Conservation (phyloP, 129 eudicot genomes). For the Escallonia rubra region DNA sequence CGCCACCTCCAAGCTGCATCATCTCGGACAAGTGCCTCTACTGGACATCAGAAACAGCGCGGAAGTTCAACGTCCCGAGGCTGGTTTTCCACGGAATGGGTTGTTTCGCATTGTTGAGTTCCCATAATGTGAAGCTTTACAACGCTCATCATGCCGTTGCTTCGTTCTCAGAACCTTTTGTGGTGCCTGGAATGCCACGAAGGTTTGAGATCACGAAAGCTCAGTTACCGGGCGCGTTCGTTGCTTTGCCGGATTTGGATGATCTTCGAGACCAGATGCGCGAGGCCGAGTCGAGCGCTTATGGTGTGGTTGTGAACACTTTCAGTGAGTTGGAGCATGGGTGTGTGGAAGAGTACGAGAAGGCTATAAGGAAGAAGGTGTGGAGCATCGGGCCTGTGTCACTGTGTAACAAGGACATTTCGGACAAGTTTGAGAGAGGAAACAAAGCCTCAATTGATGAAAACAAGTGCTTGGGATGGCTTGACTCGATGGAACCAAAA, state of each 20-base stretch:
- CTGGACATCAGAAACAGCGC: slow-evolving; percentile 21
- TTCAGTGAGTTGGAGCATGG: slow-evolving; percentile 18
- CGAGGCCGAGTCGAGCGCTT: slow-evolving; percentile 14
- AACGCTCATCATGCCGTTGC: slow-evolving; percentile 6
- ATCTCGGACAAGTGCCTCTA: slow-evolving; percentile 19
- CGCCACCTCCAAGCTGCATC: slow-evolving; percentile 18
- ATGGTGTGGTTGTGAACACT: slow-evolving; percentile 25
- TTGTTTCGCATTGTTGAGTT: slow-evolving; percentile 13
- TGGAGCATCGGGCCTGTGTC: slow-evolving; percentile 27
- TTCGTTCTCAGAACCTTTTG: slow-evolving; percentile 9
- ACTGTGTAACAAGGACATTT: slow-evolving; percentile 5
- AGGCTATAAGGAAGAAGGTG: slow-evolving; percentile 5
- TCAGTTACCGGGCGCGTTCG: slow-evolving; percentile 19
- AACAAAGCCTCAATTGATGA: slow-evolving; percentile 14
- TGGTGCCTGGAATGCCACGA: slow-evolving; percentile 11
- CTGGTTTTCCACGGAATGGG: slow-evolving; percentile 21
- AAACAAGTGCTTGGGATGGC: slow-evolving; percentile 18
- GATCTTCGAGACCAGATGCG: slow-evolving; percentile 14
- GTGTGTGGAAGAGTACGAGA: slow-evolving; percentile 9
- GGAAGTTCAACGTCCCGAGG: slow-evolving; percentile 11
- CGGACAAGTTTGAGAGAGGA: slow-evolving; percentile 19
- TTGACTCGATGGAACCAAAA: slow-evolving; percentile 14
- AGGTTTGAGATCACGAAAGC: slow-evolving; percentile 11
- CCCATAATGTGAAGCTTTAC: slow-evolving; percentile 16
- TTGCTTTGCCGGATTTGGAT: slow-evolving; percentile 12